Percentiles rank a stretch among this genome's conserved stretches.
Evolutionary conservation across 129 eudicot genomes (phyloP).

Genomic region (Saussurea involucrata): DNA sequence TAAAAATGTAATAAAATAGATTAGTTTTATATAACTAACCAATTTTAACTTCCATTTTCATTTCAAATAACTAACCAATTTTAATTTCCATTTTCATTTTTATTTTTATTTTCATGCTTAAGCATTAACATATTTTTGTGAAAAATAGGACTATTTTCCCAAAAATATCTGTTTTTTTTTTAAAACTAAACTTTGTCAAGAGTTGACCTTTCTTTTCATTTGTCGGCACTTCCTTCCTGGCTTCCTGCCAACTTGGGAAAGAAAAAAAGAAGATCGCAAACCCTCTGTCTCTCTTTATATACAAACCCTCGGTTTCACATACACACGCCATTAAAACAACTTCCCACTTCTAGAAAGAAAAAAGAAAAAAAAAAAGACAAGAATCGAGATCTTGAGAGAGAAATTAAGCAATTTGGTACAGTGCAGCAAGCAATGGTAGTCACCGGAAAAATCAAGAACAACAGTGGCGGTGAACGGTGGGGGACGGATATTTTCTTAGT

Average conservation of each 20-base stretch:
- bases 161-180: not conserved
- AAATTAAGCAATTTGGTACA: not conserved
- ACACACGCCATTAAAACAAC: not conserved
- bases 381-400: not conserved
- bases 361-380: too few relatives aligned
- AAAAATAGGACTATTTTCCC: too few relatives aligned
- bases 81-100: too few relatives aligned
- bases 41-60: too few relatives aligned
- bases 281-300: not conserved
- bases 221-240: not conserved
- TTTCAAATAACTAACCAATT: too few relatives aligned
- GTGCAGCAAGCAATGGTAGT: not conserved
- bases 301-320: not conserved
- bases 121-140: too few relatives aligned
- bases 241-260: not conserved
- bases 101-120: too few relatives aligned
- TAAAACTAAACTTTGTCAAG: not conserved
- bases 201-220: not conserved
- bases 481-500: conserved; percentile 62
- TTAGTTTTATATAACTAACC: too few relatives aligned
- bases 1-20: too few relatives aligned
- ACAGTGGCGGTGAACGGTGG: conserved; percentile 26
- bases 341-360: not conserved
- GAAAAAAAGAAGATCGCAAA: not conserved
- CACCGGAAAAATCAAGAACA: conserved; percentile 9